phyloP scores from a whole-genome alignment of 2,329 filamentous ascomycete genomes.

The Cadophora gregata region DNA sequence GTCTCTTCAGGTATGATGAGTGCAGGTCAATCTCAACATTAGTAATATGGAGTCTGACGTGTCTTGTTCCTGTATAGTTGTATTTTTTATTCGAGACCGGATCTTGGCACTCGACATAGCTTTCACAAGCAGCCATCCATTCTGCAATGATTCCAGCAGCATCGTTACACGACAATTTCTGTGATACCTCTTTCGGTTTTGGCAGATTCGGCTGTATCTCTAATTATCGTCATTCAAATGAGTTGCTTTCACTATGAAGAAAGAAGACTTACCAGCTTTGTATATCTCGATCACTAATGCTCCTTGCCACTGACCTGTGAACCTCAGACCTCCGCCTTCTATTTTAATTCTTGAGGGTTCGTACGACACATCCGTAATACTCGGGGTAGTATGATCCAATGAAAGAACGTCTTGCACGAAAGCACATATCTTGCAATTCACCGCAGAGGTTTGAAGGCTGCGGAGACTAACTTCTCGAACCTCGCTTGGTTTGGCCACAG shows the following conservation, averaged over 20 bases:
- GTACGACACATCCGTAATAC: neutral
- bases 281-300: constrained; percentile 18
- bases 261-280: neutral
- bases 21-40: neutral
- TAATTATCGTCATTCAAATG: neutral
- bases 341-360: constrained; percentile 14
- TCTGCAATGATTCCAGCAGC: constrained; percentile 12
- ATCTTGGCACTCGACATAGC: constrained; percentile 12
- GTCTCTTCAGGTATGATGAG: constrained; percentile 16
- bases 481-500: neutral
- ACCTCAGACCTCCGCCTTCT: constrained; percentile 18
- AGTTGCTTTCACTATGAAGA: neutral
- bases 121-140: constrained; percentile 16
- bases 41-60: neutral
- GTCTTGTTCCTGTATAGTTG: neutral
- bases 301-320: constrained; percentile 23
- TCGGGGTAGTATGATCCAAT: constrained; percentile 17
- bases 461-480: constrained; percentile 17
- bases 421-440: constrained; percentile 12
- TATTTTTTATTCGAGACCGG: neutral
- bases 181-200: constrained; percentile 9
- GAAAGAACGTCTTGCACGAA: constrained; percentile 12
- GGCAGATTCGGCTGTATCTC: constrained; percentile 18
- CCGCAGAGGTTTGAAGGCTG: constrained; percentile 12
- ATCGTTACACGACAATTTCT: constrained; percentile 16